Evolutionary conservation across 2,329 filamentous ascomycete genomes (phyloP).

Genomic region (Diaporthe eres): DNA sequence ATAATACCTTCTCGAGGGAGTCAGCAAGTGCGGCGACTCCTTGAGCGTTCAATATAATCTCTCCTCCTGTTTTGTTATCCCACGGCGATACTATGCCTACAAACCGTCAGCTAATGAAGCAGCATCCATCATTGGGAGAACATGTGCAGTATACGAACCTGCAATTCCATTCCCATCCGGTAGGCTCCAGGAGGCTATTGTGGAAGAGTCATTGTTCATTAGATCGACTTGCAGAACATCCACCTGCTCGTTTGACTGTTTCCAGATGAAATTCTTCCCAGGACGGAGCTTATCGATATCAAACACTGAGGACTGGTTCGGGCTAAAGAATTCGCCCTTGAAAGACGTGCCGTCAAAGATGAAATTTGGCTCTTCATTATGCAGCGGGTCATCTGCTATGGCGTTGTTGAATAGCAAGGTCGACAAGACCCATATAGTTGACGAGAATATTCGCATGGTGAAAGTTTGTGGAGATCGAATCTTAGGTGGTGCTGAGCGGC

Average conservation of each 20-base stretch:
- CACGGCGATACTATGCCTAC: background rate
- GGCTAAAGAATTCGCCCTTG: rapidly evolving
- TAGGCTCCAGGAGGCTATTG: background rate
- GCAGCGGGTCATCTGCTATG: background rate
- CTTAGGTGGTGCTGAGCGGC: slow-evolving; percentile 8
- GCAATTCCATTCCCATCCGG: background rate
- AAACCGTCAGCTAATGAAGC: background rate
- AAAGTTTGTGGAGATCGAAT: background rate
- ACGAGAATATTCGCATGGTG: slow-evolving; percentile 21
- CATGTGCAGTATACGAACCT: background rate
- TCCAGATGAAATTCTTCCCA: background rate
- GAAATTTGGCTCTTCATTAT: background rate
- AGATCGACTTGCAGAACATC: background rate
- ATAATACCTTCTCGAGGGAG: background rate
- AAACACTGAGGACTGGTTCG: background rate
- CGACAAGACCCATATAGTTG: background rate
- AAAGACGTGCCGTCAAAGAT: background rate
- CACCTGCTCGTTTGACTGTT: too few relatives aligned
- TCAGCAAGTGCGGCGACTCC: background rate
- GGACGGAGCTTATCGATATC: rapidly evolving
- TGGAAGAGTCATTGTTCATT: rapidly evolving
- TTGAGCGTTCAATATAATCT: background rate
- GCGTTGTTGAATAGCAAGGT: background rate
- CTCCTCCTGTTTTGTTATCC: background rate
- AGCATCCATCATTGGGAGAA: background rate